Percentiles rank a stretch among this genome's conserved stretches.
Evolutionary conservation across 306 rosid species (phyloP).

Genomic region (Trifolium repens): DNA sequence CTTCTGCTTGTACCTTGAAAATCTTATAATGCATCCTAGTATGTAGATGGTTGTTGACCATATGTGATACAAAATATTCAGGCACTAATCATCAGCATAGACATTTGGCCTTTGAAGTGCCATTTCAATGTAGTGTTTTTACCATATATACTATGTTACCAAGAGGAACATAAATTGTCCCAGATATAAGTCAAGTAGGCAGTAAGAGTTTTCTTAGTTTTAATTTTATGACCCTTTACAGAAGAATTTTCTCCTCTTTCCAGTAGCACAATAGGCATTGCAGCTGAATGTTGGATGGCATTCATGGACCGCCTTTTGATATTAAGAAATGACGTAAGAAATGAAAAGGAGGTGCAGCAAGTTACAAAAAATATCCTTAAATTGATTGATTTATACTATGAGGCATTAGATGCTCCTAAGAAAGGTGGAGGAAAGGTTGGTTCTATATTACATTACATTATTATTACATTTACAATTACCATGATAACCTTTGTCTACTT

Average conservation of each 20-base stretch:
- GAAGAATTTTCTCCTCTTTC: constrained; percentile 33
- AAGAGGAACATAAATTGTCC: background rate
- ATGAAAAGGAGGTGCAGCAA: constrained; percentile 45
- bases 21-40: background rate
- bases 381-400: constrained; percentile 66
- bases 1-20: background rate
- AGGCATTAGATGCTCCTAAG: constrained; percentile 81
- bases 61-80: background rate
- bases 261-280: constrained; percentile 56
- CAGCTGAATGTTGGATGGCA: constrained; percentile 76
- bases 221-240: background rate
- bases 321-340: constrained; percentile 36
- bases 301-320: constrained; percentile 67
- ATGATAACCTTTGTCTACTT: constrained; percentile 9
- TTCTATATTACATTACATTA: constrained; percentile 23
- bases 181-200: background rate
- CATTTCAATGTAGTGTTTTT: constrained; percentile 15
- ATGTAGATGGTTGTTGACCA: background rate
- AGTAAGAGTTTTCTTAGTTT: background rate
- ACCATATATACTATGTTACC: background rate
- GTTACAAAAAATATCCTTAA: constrained; percentile 52
- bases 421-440: constrained; percentile 72
- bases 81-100: background rate
- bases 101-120: background rate
- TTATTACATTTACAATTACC: constrained; percentile 12